Evolutionary conservation across 768 basidiomycete species (phyloP), one percentile per base, ranked within the genome.

Genomic region (Lentinula lateritia): DNA sequence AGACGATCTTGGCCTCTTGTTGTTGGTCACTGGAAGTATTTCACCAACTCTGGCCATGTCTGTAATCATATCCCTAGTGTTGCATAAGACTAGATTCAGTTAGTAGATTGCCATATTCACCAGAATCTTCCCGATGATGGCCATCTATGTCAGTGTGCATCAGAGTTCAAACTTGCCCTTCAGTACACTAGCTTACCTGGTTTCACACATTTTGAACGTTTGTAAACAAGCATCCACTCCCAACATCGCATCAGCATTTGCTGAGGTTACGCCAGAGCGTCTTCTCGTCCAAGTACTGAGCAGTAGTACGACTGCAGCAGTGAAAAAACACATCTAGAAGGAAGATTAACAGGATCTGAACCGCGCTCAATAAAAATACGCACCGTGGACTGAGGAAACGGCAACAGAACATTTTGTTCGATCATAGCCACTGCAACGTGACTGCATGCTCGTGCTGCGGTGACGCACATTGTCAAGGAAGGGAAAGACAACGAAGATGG

Each of bases 271-370:
- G 12, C 83, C 80, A 38, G 76, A 76, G 62, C 77, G 75, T 66
- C 78, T 82, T 20, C 79, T 83, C 61, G 79, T 85, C 88, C 83
- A 90, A 10, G 88, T 83, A 61, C 84, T 85, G 64, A 90, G 74
- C 45, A 90, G 73, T 6, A 90, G 75, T 2, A 90, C 79, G 32
- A 88, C 75, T 18, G 75, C 78, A 36, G 79, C 69, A 1, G 74
- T 73, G 61, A 79, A 80, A 0, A 71, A 70, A 1, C 70, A 68
- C n/a, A 68, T 69, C 76, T 76, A 63, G 56, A 64, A 28, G 63
- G 53, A 46, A 61, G 53, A 28, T 61, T 61, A 65, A 53, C 36
- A 35, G 3, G 10, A n/a, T 46, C 16, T 15, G 39, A 36, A 39
- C 63, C 63, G 52, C 43, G 62, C n/a, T 6, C 50, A 53, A 50